These are phyloP conservation scores for Talaromyces funiculosus DNA, from an alignment of 2,329 filamentous ascomycete species.

Conservation along the genomic window DNA sequence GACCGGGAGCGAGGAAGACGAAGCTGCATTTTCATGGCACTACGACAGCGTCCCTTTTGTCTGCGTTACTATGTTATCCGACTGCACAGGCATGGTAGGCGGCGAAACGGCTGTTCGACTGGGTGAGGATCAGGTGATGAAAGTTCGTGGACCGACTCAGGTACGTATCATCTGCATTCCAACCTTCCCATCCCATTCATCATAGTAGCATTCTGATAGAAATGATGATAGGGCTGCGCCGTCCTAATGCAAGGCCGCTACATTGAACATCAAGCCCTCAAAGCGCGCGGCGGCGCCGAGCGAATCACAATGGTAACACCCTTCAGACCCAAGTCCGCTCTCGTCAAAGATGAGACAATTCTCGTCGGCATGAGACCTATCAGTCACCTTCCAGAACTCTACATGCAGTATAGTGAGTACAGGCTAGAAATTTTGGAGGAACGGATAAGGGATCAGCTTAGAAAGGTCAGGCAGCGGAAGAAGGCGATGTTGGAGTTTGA, in stretches of 20 bases:
- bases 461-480: not conserved
- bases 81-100: not conserved
- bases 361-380: slow-evolving; percentile 22
- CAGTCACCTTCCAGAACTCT: slow-evolving; percentile 24
- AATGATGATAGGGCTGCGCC: slow-evolving; percentile 41
- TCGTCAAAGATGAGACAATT: slow-evolving; percentile 14
- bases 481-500: not conserved
- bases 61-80: not conserved
- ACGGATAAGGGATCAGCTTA: not conserved
- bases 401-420: slow-evolving; percentile 27
- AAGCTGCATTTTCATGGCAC: not conserved
- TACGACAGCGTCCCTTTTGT: not conserved
- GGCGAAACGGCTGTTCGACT: not conserved
- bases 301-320: slow-evolving; percentile 55
- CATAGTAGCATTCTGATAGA: not conserved
- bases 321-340: slow-evolving; percentile 48
- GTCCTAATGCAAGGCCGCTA: slow-evolving; percentile 55
- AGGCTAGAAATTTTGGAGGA: slow-evolving; percentile 17
- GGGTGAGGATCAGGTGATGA: not conserved
- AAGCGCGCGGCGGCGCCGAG: slow-evolving; percentile 47
- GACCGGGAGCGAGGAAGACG: not conserved
- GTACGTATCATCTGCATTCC: not conserved
- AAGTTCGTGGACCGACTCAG: not conserved
- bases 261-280: slow-evolving; percentile 53
- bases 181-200: too few species aligned